A percentile compares a stretch with the other conserved stretches of the same genome.
Conservation (phyloP, 1,284 basidiomycete species). For the Papiliotrema nemorosa region DNA sequence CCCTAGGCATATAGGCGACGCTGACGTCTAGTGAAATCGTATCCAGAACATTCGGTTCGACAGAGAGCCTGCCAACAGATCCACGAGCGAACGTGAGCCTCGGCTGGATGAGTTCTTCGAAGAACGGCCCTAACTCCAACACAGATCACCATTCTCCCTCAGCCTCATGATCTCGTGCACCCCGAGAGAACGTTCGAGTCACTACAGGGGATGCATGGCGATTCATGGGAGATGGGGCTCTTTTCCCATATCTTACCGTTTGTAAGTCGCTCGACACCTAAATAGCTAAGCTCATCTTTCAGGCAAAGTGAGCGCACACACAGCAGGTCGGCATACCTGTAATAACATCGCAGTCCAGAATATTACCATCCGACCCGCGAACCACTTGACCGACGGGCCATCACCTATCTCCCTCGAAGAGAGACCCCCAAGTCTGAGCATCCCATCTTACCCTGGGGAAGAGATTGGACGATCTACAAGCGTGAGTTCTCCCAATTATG, state of each 20-base stretch:
- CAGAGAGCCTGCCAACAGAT: slow-evolving; percentile 1
- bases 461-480: slow-evolving; percentile 9
- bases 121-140: too few relatives aligned
- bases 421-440: slow-evolving; percentile 10
- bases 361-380: slow-evolving; percentile 13
- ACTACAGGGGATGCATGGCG: slow-evolving; percentile 3
- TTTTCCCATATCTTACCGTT: slow-evolving; percentile 20
- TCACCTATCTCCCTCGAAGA: slow-evolving; percentile 23
- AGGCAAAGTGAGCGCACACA: too few relatives aligned
- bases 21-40: slow-evolving; percentile 1
- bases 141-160: slow-evolving; percentile 16
- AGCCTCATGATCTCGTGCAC: slow-evolving; percentile 18
- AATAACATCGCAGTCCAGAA: slow-evolving; percentile 6
- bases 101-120: too few relatives aligned
- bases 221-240: slow-evolving; percentile 17
- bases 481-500: slow-evolving; percentile 7
- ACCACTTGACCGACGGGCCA: neutral
- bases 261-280: too few relatives aligned
- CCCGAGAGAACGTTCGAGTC: slow-evolving; percentile 3
- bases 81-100: slow-evolving; percentile 20
- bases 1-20: neutral
- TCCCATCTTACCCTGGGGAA: slow-evolving; percentile 23
- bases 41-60: neutral
- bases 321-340: too few relatives aligned
- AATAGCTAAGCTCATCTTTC: too few relatives aligned